Percentiles rank a stretch among this genome's conserved stretches.
Evolutionary conservation across 2,329 filamentous ascomycete species (phyloP).

Genomic region (Periconia digitata): DNA sequence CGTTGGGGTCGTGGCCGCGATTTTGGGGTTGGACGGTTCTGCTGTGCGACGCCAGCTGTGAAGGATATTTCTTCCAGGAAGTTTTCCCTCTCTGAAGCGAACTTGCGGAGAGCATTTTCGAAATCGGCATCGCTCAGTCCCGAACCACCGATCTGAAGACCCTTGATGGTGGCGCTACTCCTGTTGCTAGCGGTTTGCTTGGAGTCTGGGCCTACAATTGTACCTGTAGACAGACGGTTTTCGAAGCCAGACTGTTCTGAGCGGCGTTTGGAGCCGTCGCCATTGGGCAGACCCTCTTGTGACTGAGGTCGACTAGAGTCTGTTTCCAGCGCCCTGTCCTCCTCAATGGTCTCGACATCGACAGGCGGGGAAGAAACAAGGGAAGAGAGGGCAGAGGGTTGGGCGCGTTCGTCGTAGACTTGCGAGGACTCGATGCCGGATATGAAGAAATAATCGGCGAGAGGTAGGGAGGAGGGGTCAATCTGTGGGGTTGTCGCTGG

Average conservation of each 20-base stretch:
- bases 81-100: constrained; percentile 89
- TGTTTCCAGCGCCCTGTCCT: constrained; percentile 60
- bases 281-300: constrained; percentile 46
- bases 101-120: constrained; percentile 88
- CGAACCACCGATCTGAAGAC: constrained; percentile 42
- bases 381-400: constrained; percentile 30
- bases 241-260: constrained; percentile 50
- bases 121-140: constrained; percentile 79
- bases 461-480: constrained; percentile 54
- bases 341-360: constrained; percentile 59
- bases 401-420: constrained; percentile 51
- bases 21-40: constrained; percentile 56
- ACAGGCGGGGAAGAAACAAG: constrained; percentile 29
- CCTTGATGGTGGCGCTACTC: constrained; percentile 65
- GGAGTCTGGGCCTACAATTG: constrained; percentile 48
- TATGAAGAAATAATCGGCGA: constrained; percentile 70
- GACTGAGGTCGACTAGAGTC: constrained; percentile 49
- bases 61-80: constrained; percentile 93
- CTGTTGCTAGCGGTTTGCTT: constrained; percentile 61
- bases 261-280: constrained; percentile 37
- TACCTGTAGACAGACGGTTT: constrained; percentile 54
- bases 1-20: constrained; percentile 68
- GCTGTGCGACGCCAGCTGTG: constrained; percentile 69
- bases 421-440: constrained; percentile 55
- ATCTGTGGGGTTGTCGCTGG: constrained; percentile 27